Evolutionary conservation across 176 grass and related monocot species (phyloP).

Genomic region (Carex kokanica): DNA sequence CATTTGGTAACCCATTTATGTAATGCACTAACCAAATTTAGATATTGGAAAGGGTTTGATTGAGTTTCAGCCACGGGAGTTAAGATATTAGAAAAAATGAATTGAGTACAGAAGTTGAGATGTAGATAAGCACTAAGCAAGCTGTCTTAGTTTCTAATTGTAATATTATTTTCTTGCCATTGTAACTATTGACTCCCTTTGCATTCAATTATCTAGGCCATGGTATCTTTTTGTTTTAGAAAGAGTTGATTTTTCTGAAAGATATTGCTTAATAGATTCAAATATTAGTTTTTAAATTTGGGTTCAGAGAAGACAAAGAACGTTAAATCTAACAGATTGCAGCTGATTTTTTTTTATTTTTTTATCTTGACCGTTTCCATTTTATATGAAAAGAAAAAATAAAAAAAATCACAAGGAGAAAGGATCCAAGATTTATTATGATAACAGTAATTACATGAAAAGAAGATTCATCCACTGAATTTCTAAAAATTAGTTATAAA

Average conservation of each 20-base stretch:
- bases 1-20: conserved; percentile 7
- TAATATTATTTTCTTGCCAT: not conserved
- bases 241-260: not conserved
- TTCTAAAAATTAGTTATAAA: no score
- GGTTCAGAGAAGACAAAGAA: not conserved
- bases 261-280: not conserved
- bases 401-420: not conserved
- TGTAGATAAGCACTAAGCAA: not conserved
- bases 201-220: not conserved
- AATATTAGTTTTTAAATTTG: not conserved
- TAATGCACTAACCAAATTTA: not conserved
- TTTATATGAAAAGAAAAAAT: not conserved
- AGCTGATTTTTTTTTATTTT: not conserved
- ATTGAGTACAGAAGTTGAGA: not conserved
- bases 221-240: not conserved
- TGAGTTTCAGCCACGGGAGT: not conserved
- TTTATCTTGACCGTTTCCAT: not conserved
- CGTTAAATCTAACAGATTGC: not conserved
- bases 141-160: not conserved
- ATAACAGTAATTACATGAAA: no score
- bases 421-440: no score
- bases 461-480: no score
- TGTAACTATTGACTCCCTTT: not conserved
- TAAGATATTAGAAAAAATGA: not conserved
- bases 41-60: not conserved